Evolutionary conservation across 176 grass and related monocot genomes (phyloP).

Genomic region (Bonia amplexicaulis): DNA sequence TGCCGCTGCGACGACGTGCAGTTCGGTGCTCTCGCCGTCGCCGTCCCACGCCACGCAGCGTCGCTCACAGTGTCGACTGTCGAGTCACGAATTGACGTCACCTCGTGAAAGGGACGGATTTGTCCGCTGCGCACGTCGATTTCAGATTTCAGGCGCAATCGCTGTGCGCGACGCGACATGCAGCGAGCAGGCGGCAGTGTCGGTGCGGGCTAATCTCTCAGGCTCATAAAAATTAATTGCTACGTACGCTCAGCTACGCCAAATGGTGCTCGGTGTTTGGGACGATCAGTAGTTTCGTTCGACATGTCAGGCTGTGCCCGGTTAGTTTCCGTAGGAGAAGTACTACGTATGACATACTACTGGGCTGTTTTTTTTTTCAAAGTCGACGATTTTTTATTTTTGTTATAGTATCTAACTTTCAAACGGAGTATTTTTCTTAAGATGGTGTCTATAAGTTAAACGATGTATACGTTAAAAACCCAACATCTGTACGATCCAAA

Average conservation of each 20-base stretch:
- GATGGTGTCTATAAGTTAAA: too few relatives aligned
- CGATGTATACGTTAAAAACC: too few relatives aligned
- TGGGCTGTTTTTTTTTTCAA: too few relatives aligned
- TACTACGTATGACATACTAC: too few relatives aligned
- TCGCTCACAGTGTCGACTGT: neutral
- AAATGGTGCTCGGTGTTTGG: neutral
- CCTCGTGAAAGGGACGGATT: neutral
- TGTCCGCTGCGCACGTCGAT: neutral
- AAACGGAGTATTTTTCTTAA: too few relatives aligned
- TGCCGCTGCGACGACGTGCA: neutral
- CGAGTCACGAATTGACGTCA: neutral
- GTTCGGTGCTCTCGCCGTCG: neutral
- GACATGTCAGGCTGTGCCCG: neutral
- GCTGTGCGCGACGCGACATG: neutral
- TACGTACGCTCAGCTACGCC: neutral
- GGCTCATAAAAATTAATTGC: neutral
- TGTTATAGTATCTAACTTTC: too few relatives aligned
- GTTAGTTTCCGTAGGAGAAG: neutral
- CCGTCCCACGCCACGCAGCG: too few relatives aligned
- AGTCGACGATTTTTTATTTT: too few relatives aligned
- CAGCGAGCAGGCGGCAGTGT: neutral
- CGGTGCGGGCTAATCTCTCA: slow-evolving; percentile 21
- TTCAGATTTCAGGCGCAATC: neutral
- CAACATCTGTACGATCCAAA: too few relatives aligned
- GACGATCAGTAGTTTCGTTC: neutral